Percentiles rank a stretch among this genome's conserved stretches.
These are phyloP conservation scores for Fomitopsis schrenkii DNA, from an alignment of 1,284 basidiomycete species.

Conservation along the genomic window DNA sequence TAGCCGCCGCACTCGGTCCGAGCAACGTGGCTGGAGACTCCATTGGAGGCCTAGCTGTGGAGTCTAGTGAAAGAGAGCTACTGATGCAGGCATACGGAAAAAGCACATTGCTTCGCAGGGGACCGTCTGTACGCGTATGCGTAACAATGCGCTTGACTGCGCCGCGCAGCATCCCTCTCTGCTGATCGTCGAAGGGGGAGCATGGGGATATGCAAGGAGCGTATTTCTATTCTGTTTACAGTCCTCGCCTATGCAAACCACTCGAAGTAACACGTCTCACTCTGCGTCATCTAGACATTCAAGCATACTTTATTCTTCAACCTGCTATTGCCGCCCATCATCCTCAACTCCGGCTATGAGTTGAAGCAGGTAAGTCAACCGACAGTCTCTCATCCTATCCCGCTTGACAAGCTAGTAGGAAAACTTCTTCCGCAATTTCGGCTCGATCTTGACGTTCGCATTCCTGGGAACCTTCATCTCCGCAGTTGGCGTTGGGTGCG, in stretches of 20 bases:
- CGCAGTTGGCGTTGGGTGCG: conserved; percentile 92
- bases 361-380: conserved; percentile 77
- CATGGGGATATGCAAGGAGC: no score
- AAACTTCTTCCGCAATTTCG: conserved; percentile 97
- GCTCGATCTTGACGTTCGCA: conserved; percentile 94
- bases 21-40: neutral
- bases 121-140: no score
- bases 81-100: neutral
- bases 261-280: neutral
- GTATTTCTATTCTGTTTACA: no score
- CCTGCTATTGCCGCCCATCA: conserved; percentile 94
- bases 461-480: conserved; percentile 97
- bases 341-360: conserved; percentile 97
- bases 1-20: neutral
- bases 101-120: no score
- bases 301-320: conserved; percentile 99
- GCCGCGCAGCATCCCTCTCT: no score
- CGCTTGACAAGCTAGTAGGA: conserved; percentile 50
- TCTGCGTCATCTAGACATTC: conserved; percentile 64
- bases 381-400: neutral
- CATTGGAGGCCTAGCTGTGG: neutral
- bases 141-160: no score
- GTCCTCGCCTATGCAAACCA: no score
- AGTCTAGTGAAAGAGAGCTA: neutral
- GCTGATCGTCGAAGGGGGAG: no score